A percentile compares a stretch with the other conserved stretches of the same genome.
Evolutionary conservation across 1,284 basidiomycete genomes (phyloP).

Genomic region (Chalciporus sp.): DNA sequence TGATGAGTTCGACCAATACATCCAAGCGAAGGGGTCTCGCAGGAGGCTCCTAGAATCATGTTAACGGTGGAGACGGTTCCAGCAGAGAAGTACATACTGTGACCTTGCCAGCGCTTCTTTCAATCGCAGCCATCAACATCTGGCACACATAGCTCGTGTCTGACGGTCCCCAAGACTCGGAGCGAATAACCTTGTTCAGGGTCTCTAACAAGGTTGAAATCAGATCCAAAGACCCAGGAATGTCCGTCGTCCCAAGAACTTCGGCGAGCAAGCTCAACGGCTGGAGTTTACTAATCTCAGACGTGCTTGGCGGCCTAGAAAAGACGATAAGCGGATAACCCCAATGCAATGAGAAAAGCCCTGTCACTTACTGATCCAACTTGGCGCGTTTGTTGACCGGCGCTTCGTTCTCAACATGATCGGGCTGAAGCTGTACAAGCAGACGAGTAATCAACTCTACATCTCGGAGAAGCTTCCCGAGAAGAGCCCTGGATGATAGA

Average conservation of each 20-base stretch:
- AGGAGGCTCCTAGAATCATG: conserved; percentile 41
- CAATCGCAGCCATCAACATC: conserved; percentile 80
- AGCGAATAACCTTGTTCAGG: conserved; percentile 62
- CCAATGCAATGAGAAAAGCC: background rate
- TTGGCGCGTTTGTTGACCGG: conserved; percentile 66
- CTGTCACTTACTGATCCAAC: conserved; percentile 52
- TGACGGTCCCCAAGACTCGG: conserved; percentile 47
- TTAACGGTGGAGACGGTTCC: conserved; percentile 7
- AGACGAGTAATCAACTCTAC: conserved; percentile 59
- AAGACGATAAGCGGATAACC: conserved; percentile 1
- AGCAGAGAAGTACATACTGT: conserved; percentile 41
- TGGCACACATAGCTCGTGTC: conserved; percentile 86
- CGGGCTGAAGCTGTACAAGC: conserved; percentile 56
- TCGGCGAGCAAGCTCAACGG: conserved; percentile 70
- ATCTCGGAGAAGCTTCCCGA: conserved; percentile 51
- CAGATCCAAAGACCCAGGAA: conserved; percentile 73
- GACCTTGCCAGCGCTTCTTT: conserved; percentile 68
- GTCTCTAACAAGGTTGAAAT: conserved; percentile 77
- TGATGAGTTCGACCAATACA: conserved; percentile 84
- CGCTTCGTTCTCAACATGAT: conserved; percentile 40
- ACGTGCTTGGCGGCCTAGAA: conserved; percentile 15
- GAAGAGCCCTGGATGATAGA: conserved; percentile 49
- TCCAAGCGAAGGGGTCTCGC: conserved; percentile 69
- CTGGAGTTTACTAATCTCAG: conserved; percentile 42
- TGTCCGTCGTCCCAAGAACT: conserved; percentile 60